Base-by-base conservation (phyloP, 2,329 filamentous ascomycete genomes). In the Fusarium acutatum region DNA sequence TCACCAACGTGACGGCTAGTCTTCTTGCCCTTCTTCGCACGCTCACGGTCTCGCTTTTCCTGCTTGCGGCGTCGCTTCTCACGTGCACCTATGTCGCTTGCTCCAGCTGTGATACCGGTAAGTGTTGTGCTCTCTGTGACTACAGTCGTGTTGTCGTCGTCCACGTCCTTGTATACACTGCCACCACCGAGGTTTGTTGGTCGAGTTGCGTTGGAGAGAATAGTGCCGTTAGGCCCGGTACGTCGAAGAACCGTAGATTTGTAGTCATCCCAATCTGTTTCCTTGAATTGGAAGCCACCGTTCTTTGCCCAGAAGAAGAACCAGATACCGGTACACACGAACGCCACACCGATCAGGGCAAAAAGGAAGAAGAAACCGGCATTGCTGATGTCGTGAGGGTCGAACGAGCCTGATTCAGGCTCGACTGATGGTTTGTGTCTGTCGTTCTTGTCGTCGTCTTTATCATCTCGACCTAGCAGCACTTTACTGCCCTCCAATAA, bases 301-400 rank as follows among this genome's bases (percentile, higher is more conserved):
- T 98, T 97, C 84, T 93, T 96, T 64, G 96, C 96, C 93, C 94
- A 97, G 88, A 97, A 97, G 88, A 99, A 98, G 88, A 99, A 98
- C 95, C 96, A 99, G 79, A 98, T 94, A 30, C 88, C 89, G 0
- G 87, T 89, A 7, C 93, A 67, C 30, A 96, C 93, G 80, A 98
- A 93, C 37, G 85, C 90, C 2, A 91, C 91, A 38, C 94, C 94
- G 59, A 98, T 90, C 24, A 98, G 82, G 17, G 93, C 96, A 80
- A 98, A 97, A 2, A 98, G 86, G 2, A 92, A 92, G 80, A 98
- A 93, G 77, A 97, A 90, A 66, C 91, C 93, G 26, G 87, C 88
- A 79, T 92, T 92, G 83, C 88, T 90, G 82, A 91, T 89, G 64
- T 87, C 77, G 43, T 86, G 81, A 4, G 89, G 88, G 66, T 85